These are phyloP conservation scores for Porodaedalea pini DNA, from an alignment of 1,284 basidiomycete genomes.

Conservation along the genomic window DNA sequence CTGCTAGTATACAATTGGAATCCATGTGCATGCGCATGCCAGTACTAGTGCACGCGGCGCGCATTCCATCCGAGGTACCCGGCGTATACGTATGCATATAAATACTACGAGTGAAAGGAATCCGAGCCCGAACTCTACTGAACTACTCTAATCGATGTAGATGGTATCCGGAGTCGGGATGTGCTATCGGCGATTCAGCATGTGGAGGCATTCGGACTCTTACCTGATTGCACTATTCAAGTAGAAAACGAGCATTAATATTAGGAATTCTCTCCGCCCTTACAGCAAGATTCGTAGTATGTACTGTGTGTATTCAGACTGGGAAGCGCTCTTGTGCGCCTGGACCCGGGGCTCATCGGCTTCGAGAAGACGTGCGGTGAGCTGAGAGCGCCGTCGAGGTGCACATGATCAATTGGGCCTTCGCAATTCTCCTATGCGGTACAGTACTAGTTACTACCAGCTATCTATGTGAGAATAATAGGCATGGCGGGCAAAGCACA, in stretches of 20 bases:
- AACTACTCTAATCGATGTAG: background rate
- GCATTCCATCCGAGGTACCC: background rate
- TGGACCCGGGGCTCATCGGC: too few relatives aligned
- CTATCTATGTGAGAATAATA: background rate
- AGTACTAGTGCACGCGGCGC: background rate
- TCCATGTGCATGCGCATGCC: background rate
- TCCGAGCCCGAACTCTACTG: background rate
- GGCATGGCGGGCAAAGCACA: background rate
- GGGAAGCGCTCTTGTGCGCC: background rate
- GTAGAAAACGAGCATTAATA: too few relatives aligned
- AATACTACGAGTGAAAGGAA: background rate
- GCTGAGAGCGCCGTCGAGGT: background rate
- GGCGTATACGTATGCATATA: background rate
- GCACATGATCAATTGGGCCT: background rate
- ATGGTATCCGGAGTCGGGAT: too few relatives aligned
- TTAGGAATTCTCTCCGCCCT: too few relatives aligned
- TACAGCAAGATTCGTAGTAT: too few relatives aligned
- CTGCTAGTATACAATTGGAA: too few relatives aligned
- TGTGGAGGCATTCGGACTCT: background rate
- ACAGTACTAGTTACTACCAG: background rate
- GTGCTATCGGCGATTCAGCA: background rate
- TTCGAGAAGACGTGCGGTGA: background rate
- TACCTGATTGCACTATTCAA: too few relatives aligned
- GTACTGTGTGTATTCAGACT: background rate
- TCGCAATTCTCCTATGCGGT: background rate